Base-by-base conservation (phyloP, 2,329 filamentous ascomycete genomes). In the Zymoseptoria ardabiliae region DNA sequence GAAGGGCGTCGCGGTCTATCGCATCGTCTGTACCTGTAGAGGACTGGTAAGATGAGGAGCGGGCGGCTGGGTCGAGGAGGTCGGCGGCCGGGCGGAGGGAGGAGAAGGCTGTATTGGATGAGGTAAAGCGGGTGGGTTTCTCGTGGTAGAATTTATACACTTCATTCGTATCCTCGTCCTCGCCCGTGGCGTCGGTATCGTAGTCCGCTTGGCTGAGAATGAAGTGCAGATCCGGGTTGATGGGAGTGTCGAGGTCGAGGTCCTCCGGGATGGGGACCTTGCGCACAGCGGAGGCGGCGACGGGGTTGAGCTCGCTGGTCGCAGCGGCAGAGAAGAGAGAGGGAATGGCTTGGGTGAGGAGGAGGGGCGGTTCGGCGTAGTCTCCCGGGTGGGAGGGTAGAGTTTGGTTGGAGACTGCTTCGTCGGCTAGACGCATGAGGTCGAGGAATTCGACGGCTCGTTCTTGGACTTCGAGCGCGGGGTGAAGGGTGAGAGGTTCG, bases 381-480 rank as follows among this genome's bases (percentile, higher is more conserved):
- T 87, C 86, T 59, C 85, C 85, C 8, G 84, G 80, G 11, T 85
- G 82, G 0, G 63, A 58, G 8, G 73, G 71, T 21, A 82, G 77
- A 10, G 83, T 80, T 62, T 92, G 88, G 1, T 81, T 85, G 8
- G 85, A 82, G 2, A 84, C 84, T 13, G 93, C 91, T 76, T 99
- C 94, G 1, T 86, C 85, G 2, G 90, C 91, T 51, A 99, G 80
- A 60, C 91, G 91, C 69, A 97, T 84, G 11, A 97, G 80, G 71
- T 99, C 94, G 0, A 91, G 82, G 67, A 96, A 95, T 71, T 97
- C 92, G 1, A 97, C 92, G 2, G 92, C 88, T 58, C 94, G 85
- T 73, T 97, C 94, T 75, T 99, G 94, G 3, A 99, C 91, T 71
- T 99, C 94, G 1, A 99, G 80, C 68, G 86, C 90, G 0, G 93